Evolutionary conservation across 257 asterid genomes (phyloP), one percentile per base, ranked within the genome.

Genomic region (Capsicum baccatum): DNA sequence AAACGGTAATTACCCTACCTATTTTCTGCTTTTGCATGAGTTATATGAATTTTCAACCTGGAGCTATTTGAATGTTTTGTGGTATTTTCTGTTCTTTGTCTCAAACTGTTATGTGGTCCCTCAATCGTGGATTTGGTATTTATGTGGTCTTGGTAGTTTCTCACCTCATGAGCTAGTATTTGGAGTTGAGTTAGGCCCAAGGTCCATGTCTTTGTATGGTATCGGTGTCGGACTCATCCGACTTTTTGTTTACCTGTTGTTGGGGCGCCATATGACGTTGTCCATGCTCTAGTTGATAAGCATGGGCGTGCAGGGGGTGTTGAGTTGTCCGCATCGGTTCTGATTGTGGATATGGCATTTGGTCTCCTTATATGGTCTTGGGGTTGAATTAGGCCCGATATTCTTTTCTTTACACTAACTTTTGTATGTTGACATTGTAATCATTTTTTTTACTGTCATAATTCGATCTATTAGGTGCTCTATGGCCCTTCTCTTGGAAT

Each of bases 1-100:
- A 89, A 80, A 80, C 44, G 83, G 98, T 92, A 87, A 85, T 64
- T 55, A 35, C 47, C 47, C 21, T 74, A 16, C 37, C 13, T 74
- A 74, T 50, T 21, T 52, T 26, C 62, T 74, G 62, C 81, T 50
- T 50, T 47, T 35, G 70, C 79, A 37, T 83, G 52, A 17, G 83
- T 57, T 62, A n/a, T 74, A 11, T 62, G 33, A 62, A 44, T 16
- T 83, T 81, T 19, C 84, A 50, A 21, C 57, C 62, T 66, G 66
- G 67, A 48, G 33, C n/a, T 68, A 57, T 42, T 50, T 68, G 80
- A 48, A 64, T 33, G 50, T 8, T 68, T 83, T 68, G 15, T 78
- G 48, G 64, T 78, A 57, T 54, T 52, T 54, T n/a, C 6, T 78
- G 81, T 78, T 71, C 39, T 47, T 76, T 78, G 33, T 74, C 57